Base-by-base conservation (phyloP, 306 rosid genomes). In the Carpinus fangiana region DNA sequence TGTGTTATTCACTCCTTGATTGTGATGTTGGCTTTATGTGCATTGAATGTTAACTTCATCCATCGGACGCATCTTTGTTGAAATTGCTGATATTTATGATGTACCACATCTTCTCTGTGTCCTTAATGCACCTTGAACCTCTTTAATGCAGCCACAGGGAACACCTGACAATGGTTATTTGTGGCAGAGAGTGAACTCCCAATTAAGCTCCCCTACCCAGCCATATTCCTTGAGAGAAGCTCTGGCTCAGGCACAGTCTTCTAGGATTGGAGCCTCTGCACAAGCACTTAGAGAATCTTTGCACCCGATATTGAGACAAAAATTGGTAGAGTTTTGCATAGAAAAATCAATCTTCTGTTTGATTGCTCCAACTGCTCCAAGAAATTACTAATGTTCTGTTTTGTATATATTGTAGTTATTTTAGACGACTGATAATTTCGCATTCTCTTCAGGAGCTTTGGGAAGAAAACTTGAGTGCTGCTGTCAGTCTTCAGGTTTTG, bases 191-290 rank as follows among this genome's bases (percentile, higher is more conserved):
- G 97, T 92, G 38, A 94, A 92, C 85, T 94, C 97, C 71, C 98
- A 94, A 88, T 82, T 94, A 73, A 92, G 97, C 86, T 94, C 98
- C 75, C 97, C 98, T 48, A 92, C 93, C 82, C 98, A 94, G 90
- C 98, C 98, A 48, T 95, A 95, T 85, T 95, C 98, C 82, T 88
- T 95, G 84, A 90, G 98, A 87, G 98, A 95, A 88, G 98, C 98
- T 72, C 90, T 95, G 12, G 98, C 97, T 84, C 98, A 95, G 80
- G 98, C 97, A 77, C 98, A 95, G 85, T 95, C 98, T 79, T 95
- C 98, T 85, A 88, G 98, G 88, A 95, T 92, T 86, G 98, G 98
- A 76, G 98, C 98, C 79, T 95, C 98, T 75, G 93, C 98, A 38
- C 98, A 95, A 86, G 98, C 98, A 55, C 93, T 95, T 61, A 86